Evolutionary conservation across 192 early-diverging fungal species (phyloP), one percentile per base, ranked within the genome.

Genomic region (Linnemannia exigua): DNA sequence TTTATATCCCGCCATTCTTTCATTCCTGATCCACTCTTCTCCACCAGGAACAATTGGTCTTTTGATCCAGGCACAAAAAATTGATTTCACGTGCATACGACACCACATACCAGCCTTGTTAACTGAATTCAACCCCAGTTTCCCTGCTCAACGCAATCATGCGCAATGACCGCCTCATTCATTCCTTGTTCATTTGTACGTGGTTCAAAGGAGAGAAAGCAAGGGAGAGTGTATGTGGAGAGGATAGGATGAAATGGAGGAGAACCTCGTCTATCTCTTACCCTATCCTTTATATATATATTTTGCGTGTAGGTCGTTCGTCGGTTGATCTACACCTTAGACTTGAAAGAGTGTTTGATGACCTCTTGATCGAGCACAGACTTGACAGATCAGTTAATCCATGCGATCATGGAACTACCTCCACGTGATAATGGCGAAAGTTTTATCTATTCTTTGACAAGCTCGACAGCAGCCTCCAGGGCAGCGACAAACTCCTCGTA

Each of bases 361-460:
- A 14, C 16, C 20, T 31, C 31, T n/a, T 31, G 12, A 1, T 31
- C 15, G 14, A 63, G 58, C 58, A 63, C 58, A 63, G 58, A 33
- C 58, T 5, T 14, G 1, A 0, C 22, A 12, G 9, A 15, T 1
- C 0, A 63, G 41, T 31, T 31, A 33, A 31, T 14, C 58, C 28
- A 51, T 15, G 58, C 58, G 58, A 63, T 63, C 58, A 63, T 12
- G 0, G 15, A 31, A 14, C 15, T 31, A 31, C 58, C 58, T 61
- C 20, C 54, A 61, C 54, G 54, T 61, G 54, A 61, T 14, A 28
- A n/a, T n/a, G n/a, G n/a, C n/a, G n/a, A n/a, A n/a, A n/a, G n/a
- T n/a, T n/a, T n/a, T n/a, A n/a, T n/a, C 36, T 80, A 66, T 33
- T 80, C 79, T 37, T 69, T 80, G 41, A 48, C 72, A 69, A 72